Evolutionary conservation across 352 stramenopile species (phyloP), one percentile per base, ranked within the genome.

Genomic region (Phytophthora hybrid): DNA sequence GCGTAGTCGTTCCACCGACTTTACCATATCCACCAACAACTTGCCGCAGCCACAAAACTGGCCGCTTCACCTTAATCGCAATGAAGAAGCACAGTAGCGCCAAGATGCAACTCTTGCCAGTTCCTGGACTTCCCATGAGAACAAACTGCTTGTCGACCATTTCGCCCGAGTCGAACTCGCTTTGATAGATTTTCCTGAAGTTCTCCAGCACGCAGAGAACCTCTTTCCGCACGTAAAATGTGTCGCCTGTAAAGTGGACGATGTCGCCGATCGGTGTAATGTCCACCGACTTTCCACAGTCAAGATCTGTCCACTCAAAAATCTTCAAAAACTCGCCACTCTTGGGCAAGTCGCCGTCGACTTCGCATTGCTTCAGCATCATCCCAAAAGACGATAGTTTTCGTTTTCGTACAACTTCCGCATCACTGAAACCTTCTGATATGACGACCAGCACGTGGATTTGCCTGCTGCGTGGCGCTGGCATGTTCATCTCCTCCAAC

Each of bases 51-150:
- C 64, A 66, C 16, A 73, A 14, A 16, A 68, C 66, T 9, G 58
- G 49, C 26, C 6, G 5, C 31, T 67, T 41, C 8, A 51, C 4
- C 7, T 44, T 7, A 6, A 67, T 14, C 8, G 49, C 57, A 4
- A 73, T 32, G 58, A 59, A 67, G 11, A 73, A 68, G 19, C 66
- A 73, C 0, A 73, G 2, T 19, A 73, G 47, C 0, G 41, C 58
- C 51, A 73, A 54, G 2, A 73, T 55, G 32, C 59, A 66, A n/a
- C 59, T 66, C 47, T 66, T 66, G 23, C 59, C 59, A 13, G 32
- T 37, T 18, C 59, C 47, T 26, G 47, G 47, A 39, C 47, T 52
- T 19, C 59, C 59, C n/a, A 59, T 21, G 18, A 66, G 32, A 34
- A 59, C 19, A 7, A 66, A 66, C 46, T 66, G 59, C 46, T 29